These are phyloP conservation scores for Adansonia digitata DNA, from an alignment of 345 rosid species.

Conservation along the genomic window DNA sequence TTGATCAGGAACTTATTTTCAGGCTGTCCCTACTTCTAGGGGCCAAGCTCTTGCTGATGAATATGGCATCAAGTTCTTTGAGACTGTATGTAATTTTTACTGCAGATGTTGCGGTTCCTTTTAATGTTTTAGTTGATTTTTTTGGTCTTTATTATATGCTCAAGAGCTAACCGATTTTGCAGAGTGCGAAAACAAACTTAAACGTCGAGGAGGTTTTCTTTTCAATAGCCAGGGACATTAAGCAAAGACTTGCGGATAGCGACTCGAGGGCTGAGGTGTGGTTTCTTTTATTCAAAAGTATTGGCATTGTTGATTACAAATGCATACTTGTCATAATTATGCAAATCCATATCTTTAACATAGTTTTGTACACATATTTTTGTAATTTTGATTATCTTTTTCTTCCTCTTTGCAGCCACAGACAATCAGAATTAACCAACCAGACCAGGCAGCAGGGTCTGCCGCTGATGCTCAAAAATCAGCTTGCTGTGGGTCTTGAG, in stretches of 20 bases:
- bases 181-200: constrained; percentile 89
- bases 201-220: constrained; percentile 92
- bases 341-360: neutral
- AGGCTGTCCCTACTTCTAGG: constrained; percentile 93
- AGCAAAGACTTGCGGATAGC: constrained; percentile 77
- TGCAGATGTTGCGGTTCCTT: neutral
- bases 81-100: constrained; percentile 60
- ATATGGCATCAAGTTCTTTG: constrained; percentile 91
- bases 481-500: constrained; percentile 53
- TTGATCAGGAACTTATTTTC: constrained; percentile 8
- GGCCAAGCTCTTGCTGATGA: constrained; percentile 99
- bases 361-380: neutral
- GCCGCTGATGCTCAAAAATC: constrained; percentile 37
- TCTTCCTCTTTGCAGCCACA: constrained; percentile 39
- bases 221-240: constrained; percentile 76
- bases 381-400: neutral
- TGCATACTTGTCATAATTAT: neutral
- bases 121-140: neutral
- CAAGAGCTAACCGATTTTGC: constrained; percentile 25
- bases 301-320: neutral
- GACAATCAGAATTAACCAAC: constrained; percentile 52
- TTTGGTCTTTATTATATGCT: constrained; percentile 6
- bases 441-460: constrained; percentile 34
- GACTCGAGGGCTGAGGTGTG: constrained; percentile 68
- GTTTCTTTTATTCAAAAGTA: neutral